phyloP scores from a whole-genome alignment of 352 stramenopile genomes.

The Globisporangium rhizosaccharum region DNA sequence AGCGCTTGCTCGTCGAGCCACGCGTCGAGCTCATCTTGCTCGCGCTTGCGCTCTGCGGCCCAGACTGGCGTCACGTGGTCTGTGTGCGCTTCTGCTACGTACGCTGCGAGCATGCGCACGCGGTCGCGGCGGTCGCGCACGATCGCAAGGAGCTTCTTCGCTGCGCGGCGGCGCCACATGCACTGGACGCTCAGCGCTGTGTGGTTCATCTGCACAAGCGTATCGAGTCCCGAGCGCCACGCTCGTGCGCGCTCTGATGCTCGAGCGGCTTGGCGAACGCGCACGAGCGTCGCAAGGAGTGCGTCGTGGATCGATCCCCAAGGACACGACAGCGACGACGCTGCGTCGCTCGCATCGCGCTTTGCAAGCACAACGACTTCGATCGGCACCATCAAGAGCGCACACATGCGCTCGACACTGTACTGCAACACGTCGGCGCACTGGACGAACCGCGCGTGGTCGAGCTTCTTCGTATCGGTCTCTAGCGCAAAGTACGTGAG shows the following conservation, averaged over 20 bases:
- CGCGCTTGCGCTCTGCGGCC: slow-evolving; percentile 51
- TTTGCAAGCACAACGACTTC: slow-evolving; percentile 26
- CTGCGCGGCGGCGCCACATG: slow-evolving; percentile 46
- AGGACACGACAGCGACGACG: no score
- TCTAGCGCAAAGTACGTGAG: slow-evolving; percentile 49
- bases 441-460: slow-evolving; percentile 34
- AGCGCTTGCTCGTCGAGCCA: slow-evolving; percentile 32
- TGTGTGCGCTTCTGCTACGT: slow-evolving; percentile 45
- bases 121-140: slow-evolving; percentile 18
- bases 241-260: slow-evolving; percentile 20
- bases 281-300: slow-evolving; percentile 13
- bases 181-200: slow-evolving; percentile 36
- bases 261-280: not conserved
- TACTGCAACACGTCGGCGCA: slow-evolving; percentile 57
- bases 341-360: not conserved
- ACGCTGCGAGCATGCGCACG: slow-evolving; percentile 23
- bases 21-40: slow-evolving; percentile 42
- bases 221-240: slow-evolving; percentile 24
- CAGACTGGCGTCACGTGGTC: slow-evolving; percentile 65
- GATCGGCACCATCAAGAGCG: slow-evolving; percentile 42
- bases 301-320: slow-evolving; percentile 8
- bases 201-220: slow-evolving; percentile 30
- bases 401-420: slow-evolving; percentile 51
- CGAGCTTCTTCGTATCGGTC: slow-evolving; percentile 42
- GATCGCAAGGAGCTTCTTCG: slow-evolving; percentile 29